Percentiles rank a stretch among this genome's conserved stretches.
These are phyloP conservation scores for Penicillium salamii DNA, from an alignment of 495 filamentous ascomycete species.

Conservation along the genomic window DNA sequence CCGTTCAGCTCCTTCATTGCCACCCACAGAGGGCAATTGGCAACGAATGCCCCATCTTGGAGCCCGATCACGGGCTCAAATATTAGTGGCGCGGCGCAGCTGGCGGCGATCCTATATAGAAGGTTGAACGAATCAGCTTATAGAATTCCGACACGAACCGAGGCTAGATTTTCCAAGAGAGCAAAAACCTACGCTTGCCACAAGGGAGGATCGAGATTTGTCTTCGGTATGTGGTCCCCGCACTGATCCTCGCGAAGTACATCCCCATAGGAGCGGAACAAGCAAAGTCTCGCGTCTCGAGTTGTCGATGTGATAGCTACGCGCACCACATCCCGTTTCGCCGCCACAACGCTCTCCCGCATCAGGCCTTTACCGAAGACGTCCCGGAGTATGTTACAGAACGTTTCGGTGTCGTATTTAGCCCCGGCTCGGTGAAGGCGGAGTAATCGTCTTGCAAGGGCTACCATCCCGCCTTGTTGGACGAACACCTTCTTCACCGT, in stretches of 20 bases:
- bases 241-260: neutral
- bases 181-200: neutral
- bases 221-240: neutral
- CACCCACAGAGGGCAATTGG: neutral
- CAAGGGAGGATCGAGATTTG: neutral
- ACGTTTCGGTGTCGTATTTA: neutral
- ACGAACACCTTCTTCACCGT: neutral
- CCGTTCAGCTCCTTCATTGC: conserved; percentile 1
- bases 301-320: conserved; percentile 1
- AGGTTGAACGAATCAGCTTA: neutral
- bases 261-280: conserved; percentile 3
- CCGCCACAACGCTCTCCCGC: neutral
- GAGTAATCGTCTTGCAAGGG: neutral
- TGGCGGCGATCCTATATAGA: neutral
- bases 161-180: neutral
- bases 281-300: neutral
- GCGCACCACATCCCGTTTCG: neutral
- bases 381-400: neutral
- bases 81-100: conserved; percentile 1
- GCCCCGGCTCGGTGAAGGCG: neutral
- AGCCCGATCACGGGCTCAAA: neutral
- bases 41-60: neutral
- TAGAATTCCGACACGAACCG: neutral
- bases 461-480: neutral
- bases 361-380: neutral